Evolutionary conservation across 768 basidiomycete species (phyloP).

Genomic region (Pleurotus pulmonarius): DNA sequence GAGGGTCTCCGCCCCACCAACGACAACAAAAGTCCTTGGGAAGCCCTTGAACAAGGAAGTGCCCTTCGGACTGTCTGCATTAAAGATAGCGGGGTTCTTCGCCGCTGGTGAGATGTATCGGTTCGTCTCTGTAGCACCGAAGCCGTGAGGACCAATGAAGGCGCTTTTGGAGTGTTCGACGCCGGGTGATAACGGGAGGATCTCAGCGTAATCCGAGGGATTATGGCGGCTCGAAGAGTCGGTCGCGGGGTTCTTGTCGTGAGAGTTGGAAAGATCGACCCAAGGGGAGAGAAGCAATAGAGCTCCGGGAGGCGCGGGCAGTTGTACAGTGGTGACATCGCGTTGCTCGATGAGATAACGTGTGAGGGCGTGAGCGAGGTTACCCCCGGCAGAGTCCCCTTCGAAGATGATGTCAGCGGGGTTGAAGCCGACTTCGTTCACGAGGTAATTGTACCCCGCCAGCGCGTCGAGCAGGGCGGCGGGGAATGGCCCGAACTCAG

Average conservation of each 20-base stretch:
- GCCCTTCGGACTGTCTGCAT: not conserved
- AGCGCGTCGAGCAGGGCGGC: slow-evolving; percentile 71
- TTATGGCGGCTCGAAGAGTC: slow-evolving; percentile 31
- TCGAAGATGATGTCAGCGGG: slow-evolving; percentile 59
- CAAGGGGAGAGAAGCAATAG: slow-evolving; percentile 56
- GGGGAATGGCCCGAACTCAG: slow-evolving; percentile 63
- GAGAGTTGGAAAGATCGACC: slow-evolving; percentile 44
- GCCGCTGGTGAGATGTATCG: slow-evolving; percentile 61
- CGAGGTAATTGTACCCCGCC: slow-evolving; percentile 70
- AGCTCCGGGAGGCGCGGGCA: slow-evolving; percentile 40
- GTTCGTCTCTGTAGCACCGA: slow-evolving; percentile 40
- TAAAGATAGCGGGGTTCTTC: slow-evolving; percentile 24
- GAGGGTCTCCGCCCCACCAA: slow-evolving; percentile 54
- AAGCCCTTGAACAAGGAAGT: slow-evolving; percentile 49
- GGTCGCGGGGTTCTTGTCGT: slow-evolving; percentile 25
- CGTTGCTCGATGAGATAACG: slow-evolving; percentile 58
- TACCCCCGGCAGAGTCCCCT: slow-evolving; percentile 79
- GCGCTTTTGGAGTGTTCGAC: slow-evolving; percentile 32
- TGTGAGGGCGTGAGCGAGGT: slow-evolving; percentile 60
- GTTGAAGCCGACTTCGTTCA: slow-evolving; percentile 50
- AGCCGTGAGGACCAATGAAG: slow-evolving; percentile 45
- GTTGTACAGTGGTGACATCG: slow-evolving; percentile 14
- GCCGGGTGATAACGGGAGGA: slow-evolving; percentile 14
- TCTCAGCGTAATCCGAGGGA: slow-evolving; percentile 35
- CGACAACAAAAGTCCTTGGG: slow-evolving; percentile 57